A percentile compares a stretch with the other conserved stretches of the same genome.
Evolutionary conservation across 2,329 filamentous ascomycete species (phyloP).

Genomic region (Colletotrichum nymphaeae): DNA sequence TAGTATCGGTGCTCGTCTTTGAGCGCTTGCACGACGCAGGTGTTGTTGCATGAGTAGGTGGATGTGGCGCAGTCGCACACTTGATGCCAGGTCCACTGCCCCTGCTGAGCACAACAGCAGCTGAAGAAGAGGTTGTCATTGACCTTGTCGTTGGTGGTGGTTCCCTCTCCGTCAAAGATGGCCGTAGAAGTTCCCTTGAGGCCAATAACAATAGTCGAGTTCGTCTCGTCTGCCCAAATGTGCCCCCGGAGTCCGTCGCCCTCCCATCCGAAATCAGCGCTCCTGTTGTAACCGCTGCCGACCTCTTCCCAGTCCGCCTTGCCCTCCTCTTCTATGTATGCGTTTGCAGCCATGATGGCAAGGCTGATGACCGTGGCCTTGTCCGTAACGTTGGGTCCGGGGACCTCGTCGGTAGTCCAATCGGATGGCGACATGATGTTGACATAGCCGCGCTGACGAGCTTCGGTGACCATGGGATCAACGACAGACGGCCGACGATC

Average conservation of each 20-base stretch:
- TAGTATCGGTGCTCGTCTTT: slow-evolving; percentile 91
- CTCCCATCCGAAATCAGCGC: slow-evolving; percentile 93
- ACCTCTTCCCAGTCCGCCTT: slow-evolving; percentile 87
- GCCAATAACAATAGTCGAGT: slow-evolving; percentile 89
- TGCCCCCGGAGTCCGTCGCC: slow-evolving; percentile 90
- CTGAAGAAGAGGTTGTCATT: slow-evolving; percentile 99
- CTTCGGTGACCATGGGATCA: slow-evolving; percentile 80
- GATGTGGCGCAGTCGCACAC: slow-evolving; percentile 93
- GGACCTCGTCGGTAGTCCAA: slow-evolving; percentile 85
- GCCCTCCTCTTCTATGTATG: slow-evolving; percentile 81
- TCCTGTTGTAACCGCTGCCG: slow-evolving; percentile 83
- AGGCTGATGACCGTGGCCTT: slow-evolving; percentile 86
- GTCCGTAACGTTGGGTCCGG: slow-evolving; percentile 85
- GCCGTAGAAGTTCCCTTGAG: slow-evolving; percentile 92
- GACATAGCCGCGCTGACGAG: slow-evolving; percentile 75
- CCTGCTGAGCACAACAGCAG: slow-evolving; percentile 95
- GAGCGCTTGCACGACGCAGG: slow-evolving; percentile 82
- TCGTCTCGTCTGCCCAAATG: slow-evolving; percentile 87
- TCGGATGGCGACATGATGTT: slow-evolving; percentile 76
- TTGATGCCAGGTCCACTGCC: slow-evolving; percentile 88
- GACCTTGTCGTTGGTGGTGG: slow-evolving; percentile 95
- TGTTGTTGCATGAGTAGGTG: slow-evolving; percentile 92
- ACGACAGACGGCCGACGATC: slow-evolving; percentile 83
- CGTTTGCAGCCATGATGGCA: slow-evolving; percentile 89
- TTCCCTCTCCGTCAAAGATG: slow-evolving; percentile 96